phyloP scores from a whole-genome alignment of 2,329 filamentous ascomycete species.

The Cladophialophora exuberans region DNA sequence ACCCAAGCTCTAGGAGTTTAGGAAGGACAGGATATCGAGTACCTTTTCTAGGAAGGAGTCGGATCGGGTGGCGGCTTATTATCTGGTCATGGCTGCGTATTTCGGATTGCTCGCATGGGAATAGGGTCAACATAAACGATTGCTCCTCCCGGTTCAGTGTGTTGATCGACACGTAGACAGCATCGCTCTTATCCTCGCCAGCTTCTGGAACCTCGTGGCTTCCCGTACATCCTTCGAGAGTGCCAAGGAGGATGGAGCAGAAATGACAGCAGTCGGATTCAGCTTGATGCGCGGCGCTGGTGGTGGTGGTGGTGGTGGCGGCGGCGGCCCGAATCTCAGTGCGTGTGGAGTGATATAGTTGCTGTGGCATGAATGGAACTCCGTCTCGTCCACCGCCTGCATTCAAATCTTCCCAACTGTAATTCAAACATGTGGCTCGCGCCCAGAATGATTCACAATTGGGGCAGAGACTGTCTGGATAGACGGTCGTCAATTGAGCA shows the following conservation, averaged over 20 bases:
- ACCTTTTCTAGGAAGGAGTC: not conserved
- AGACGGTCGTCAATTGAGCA: not conserved
- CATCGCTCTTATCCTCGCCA: not conserved
- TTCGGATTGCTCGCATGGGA: not conserved
- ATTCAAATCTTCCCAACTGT: not conserved
- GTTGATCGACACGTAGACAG: not conserved
- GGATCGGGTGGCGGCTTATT: not conserved
- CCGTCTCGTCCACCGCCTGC: not conserved
- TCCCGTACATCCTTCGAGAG: not conserved
- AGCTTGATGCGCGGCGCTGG: too few relatives aligned
- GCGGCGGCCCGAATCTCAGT: not conserved
- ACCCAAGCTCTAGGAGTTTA: not conserved
- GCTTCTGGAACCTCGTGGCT: not conserved
- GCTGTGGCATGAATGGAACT: not conserved
- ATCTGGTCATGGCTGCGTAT: not conserved
- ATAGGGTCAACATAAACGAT: not conserved
- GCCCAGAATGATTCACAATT: not conserved
- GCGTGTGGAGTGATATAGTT: not conserved
- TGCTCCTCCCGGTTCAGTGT: not conserved
- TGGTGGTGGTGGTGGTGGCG: too few relatives aligned
- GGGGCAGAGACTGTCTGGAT: not conserved
- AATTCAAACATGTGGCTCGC: not conserved
- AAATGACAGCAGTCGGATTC: not conserved
- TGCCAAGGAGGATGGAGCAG: not conserved
- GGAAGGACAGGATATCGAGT: too few relatives aligned